Base-by-base conservation (phyloP, 2,329 filamentous ascomycete genomes). In the Paracorniculantispora psalliotae region DNA sequence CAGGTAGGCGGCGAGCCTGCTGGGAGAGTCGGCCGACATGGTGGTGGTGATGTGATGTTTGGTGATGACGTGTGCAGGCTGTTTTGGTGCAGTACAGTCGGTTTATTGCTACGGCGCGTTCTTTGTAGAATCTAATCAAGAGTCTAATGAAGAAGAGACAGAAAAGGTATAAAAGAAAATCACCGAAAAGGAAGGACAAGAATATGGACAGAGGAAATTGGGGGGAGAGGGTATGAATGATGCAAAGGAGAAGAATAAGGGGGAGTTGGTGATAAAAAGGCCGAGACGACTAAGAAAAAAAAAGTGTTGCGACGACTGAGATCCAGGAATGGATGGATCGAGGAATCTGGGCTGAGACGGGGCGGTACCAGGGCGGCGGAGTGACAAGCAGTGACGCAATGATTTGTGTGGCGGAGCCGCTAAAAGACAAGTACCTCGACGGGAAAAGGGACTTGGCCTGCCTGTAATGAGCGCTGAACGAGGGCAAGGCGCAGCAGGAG, bases 1-100 rank as follows among this genome's bases (percentile, higher is more conserved):
- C n/a, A 84, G 67, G 61, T 80, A 77, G 10, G 76, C 72, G 48
- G 75, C 71, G 67, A 81, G 72, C 66, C 75, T 78, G 60, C 72
- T 41, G 49, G 59, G 23, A 23, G 53, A 49, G 19, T 53, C 23
- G 49, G 33, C 44, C 9, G 53, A 37, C 59, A 60, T 60, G 47
- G 53, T 41, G 57, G 43, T 43, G 26, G 21, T 46, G 48, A 43
- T 51, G 37, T 15, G 17, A 44, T 55, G 52, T 30, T 25, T 52
- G 35, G 33, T 25, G 26, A 55, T 54, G 57, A 59, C 49, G 57
- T 37, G 41, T 37, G 49, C 19, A 46, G 26, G 21, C 28, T 26
- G 15, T 43, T 19, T 15, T 25, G 15, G 17, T 37, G 28, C n/a
- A 30, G 23, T n/a, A n/a, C 19, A 7, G 21, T 37, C 30, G 21